phyloP scores from a whole-genome alignment of 331 rosid species.

The Malus hybrid region DNA sequence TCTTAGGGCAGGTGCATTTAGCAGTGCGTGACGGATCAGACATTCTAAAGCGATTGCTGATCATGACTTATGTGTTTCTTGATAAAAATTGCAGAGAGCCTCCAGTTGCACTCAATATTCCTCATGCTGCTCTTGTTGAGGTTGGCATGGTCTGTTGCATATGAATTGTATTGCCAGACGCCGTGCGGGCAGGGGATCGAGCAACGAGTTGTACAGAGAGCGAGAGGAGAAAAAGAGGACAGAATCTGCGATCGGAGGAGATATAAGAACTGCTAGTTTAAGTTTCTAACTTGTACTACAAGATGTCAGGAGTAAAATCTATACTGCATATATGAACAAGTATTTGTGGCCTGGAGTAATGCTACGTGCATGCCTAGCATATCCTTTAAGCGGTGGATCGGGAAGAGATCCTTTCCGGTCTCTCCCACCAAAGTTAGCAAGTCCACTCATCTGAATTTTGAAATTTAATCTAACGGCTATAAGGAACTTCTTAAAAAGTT shows the following conservation, averaged over 20 bases:
- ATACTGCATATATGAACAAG: neutral
- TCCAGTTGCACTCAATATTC: constrained; percentile 60
- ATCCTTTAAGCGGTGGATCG: no score
- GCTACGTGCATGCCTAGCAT: neutral
- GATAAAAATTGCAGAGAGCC: constrained; percentile 63
- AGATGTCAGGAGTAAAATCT: neutral
- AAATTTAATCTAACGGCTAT: no score
- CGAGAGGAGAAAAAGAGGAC: neutral
- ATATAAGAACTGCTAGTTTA: neutral
- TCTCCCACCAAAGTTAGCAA: no score
- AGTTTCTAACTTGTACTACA: neutral
- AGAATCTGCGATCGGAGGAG: neutral
- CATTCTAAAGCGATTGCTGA: constrained; percentile 48
- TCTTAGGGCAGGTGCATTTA: constrained; percentile 65
- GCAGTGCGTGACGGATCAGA: constrained; percentile 43
- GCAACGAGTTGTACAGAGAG: neutral
- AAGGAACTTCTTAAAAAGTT: no score
- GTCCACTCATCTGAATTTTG: no score
- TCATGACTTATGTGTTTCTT: constrained; percentile 43
- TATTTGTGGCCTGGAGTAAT: neutral
- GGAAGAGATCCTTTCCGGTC: no score
- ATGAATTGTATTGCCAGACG: neutral
- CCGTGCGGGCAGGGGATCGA: no score
- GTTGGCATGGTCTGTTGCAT: constrained; percentile 61
- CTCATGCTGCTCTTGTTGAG: constrained; percentile 84